Conservation (phyloP, 2,329 filamentous ascomycete species). For the Diaporthe ilicicola region DNA sequence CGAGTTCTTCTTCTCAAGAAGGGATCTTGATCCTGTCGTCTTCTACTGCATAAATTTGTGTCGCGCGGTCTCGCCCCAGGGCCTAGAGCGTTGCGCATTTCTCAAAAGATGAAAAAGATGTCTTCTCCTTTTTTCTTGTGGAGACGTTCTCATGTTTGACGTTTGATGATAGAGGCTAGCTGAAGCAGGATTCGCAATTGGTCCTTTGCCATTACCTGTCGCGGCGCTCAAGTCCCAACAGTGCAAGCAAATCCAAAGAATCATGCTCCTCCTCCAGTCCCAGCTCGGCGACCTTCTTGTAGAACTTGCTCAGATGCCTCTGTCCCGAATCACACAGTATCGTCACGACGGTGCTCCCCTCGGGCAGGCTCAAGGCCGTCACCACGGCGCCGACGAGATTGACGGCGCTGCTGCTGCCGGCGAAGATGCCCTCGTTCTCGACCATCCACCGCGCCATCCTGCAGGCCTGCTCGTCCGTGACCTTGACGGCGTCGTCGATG, state of each 20-base stretch:
- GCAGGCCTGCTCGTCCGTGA: slow-evolving; percentile 88
- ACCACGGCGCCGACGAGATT: slow-evolving; percentile 87
- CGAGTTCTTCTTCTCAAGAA: background rate
- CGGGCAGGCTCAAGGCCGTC: slow-evolving; percentile 69
- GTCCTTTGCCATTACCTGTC: slow-evolving; percentile 6
- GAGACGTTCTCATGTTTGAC: background rate
- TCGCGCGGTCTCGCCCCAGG: background rate
- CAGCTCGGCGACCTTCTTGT: slow-evolving; percentile 75
- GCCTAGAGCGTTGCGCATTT: background rate
- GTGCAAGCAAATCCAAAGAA: slow-evolving; percentile 55
- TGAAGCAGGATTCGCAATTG: background rate
- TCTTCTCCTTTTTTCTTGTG: background rate
- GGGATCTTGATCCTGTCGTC: slow-evolving; percentile 7
- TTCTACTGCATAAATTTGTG: slow-evolving; percentile 8
- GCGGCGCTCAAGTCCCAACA: slow-evolving; percentile 54
- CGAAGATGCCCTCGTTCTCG: slow-evolving; percentile 93
- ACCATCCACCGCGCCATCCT: slow-evolving; percentile 97
- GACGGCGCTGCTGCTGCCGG: slow-evolving; percentile 94
- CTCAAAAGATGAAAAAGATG: background rate
- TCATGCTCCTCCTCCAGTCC: slow-evolving; percentile 69
- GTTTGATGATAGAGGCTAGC: slow-evolving; percentile 17
- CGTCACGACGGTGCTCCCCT: slow-evolving; percentile 76
- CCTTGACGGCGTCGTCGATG: slow-evolving; percentile 88
- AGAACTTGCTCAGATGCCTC: slow-evolving; percentile 85
- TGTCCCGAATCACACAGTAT: slow-evolving; percentile 87